phyloP scores from a whole-genome alignment of 208 protist genomes.

The Crithidia brevicula region DNA sequence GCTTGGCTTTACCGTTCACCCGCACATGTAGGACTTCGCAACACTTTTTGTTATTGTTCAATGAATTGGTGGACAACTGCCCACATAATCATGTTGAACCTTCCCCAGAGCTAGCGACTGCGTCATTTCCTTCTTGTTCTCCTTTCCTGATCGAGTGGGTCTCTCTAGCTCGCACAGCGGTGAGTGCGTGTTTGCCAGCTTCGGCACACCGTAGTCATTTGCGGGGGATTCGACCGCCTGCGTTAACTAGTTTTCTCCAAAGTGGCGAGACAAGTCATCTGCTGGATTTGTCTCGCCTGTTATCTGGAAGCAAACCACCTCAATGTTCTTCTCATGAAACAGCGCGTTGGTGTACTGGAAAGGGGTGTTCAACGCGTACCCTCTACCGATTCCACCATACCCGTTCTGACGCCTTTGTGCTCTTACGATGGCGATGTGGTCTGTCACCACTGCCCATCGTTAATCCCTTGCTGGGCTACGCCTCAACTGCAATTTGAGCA shows the following conservation, averaged over 20 bases:
- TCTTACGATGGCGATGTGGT: slow-evolving; percentile 9
- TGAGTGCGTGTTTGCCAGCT: not conserved
- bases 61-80: not conserved
- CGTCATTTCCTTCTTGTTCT: not conserved
- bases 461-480: not conserved
- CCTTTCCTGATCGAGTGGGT: not conserved
- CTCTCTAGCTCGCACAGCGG: not conserved
- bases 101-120: not conserved
- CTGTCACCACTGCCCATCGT: slow-evolving; percentile 9
- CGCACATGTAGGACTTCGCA: not conserved
- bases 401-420: not conserved
- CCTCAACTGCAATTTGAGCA: not conserved
- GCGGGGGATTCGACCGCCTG: not conserved
- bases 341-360: slow-evolving; percentile 2
- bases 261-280: not conserved
- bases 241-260: not conserved
- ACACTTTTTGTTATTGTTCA: not conserved
- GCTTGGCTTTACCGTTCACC: not conserved
- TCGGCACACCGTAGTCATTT: not conserved
- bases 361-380: slow-evolving; percentile 17
- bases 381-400: slow-evolving; percentile 12
- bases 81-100: not conserved
- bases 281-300: not conserved
- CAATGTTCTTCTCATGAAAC: not conserved
- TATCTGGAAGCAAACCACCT: not conserved